phyloP scores from a whole-genome alignment of 441 rosid species.

The Pelargonium myrrhifolium region DNA sequence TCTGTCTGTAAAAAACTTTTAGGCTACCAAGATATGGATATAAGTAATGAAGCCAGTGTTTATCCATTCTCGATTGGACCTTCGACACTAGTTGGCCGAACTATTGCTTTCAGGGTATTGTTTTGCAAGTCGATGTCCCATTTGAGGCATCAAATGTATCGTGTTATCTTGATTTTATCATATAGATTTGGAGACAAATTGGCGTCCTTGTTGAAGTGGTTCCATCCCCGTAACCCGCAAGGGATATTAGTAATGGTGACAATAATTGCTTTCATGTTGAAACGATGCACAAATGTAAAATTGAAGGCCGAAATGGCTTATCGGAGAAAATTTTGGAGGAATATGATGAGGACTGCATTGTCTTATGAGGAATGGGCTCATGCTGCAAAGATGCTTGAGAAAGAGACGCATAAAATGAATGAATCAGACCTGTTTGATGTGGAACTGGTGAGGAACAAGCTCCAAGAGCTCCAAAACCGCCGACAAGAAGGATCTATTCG shows the following conservation, averaged over 20 bases:
- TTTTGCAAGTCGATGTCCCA: constrained; percentile 69
- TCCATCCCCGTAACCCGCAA: constrained; percentile 89
- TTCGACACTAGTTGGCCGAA: constrained; percentile 63
- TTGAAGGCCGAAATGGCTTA: constrained; percentile 81
- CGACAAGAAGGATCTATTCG: constrained; percentile 79
- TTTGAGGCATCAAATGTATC: constrained; percentile 44
- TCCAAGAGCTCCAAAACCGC: constrained; percentile 68
- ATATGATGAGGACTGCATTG: constrained; percentile 82
- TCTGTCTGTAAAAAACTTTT: background rate
- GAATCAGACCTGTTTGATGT: constrained; percentile 74
- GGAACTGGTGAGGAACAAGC: constrained; percentile 80
- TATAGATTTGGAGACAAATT: constrained; percentile 33
- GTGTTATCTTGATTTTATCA: constrained; percentile 31
- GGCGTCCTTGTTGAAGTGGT: constrained; percentile 66
- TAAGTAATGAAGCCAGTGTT: constrained; percentile 71
- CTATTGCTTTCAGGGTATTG: constrained; percentile 70
- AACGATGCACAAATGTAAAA: constrained; percentile 73
- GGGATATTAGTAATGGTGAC: constrained; percentile 89
- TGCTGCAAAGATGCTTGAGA: constrained; percentile 93
- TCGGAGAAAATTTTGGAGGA: constrained; percentile 93
- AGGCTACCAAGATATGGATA: constrained; percentile 47
- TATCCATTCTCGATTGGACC: constrained; percentile 83
- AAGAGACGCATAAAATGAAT: constrained; percentile 64
- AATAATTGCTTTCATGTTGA: constrained; percentile 64
- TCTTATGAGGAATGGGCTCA: constrained; percentile 97